Evolutionary conservation across 164 flowering plant species (phyloP).

Genomic region (Tetracentron sinense): DNA sequence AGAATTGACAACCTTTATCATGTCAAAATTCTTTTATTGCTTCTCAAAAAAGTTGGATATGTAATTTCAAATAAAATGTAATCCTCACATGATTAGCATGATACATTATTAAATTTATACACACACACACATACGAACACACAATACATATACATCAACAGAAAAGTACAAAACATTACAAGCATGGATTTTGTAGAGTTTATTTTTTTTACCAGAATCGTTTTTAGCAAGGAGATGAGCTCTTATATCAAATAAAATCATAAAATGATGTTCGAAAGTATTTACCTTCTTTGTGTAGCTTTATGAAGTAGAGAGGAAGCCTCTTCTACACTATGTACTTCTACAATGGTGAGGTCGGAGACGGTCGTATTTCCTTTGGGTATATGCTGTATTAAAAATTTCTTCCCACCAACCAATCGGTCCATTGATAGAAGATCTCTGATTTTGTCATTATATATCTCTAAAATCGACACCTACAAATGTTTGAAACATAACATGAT

Average conservation of each 20-base stretch:
- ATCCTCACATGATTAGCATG: too few relatives aligned
- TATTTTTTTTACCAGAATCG: too few relatives aligned
- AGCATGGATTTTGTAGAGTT: too few relatives aligned
- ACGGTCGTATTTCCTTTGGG: constrained; percentile 21
- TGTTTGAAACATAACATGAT: background rate
- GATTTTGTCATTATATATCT: constrained; percentile 25
- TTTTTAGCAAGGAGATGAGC: too few relatives aligned
- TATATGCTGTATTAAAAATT: constrained; percentile 21
- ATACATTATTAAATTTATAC: too few relatives aligned
- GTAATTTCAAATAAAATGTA: too few relatives aligned
- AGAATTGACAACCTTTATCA: background rate
- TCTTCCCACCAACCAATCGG: constrained; percentile 16
- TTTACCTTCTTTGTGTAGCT: constrained; percentile 26
- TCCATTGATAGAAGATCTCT: constrained; percentile 18
- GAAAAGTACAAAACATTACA: background rate
- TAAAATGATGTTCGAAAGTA: too few relatives aligned
- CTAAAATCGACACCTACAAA: constrained; percentile 22
- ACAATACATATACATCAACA: too few relatives aligned
- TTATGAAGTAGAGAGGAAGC: constrained; percentile 20
- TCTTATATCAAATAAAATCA: too few relatives aligned
- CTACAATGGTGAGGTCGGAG: constrained; percentile 25
- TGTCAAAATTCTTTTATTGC: too few relatives aligned
- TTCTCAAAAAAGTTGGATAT: too few relatives aligned
- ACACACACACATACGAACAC: too few relatives aligned
- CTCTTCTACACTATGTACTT: constrained; percentile 23